phyloP scores from a whole-genome alignment of 2,329 filamentous ascomycete genomes.

The Juglanconis oblonga region DNA sequence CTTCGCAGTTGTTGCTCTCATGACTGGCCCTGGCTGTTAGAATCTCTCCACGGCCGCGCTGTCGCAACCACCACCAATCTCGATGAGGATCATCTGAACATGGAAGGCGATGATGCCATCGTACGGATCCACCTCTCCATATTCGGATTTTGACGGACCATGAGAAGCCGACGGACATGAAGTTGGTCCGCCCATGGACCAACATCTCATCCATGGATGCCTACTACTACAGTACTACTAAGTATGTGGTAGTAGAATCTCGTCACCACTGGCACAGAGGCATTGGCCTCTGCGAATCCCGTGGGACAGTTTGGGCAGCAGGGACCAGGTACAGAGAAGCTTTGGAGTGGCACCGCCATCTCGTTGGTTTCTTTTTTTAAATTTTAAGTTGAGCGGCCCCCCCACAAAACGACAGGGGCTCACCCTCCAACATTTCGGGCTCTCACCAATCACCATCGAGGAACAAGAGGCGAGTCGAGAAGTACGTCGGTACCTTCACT shows the following conservation, averaged over 20 bases:
- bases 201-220: background rate
- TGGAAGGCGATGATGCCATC: background rate
- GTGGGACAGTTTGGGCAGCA: background rate
- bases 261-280: background rate
- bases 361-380: constrained; percentile 20
- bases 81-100: background rate
- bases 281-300: background rate
- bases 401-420: constrained; percentile 1
- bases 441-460: constrained; percentile 10
- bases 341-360: constrained; percentile 18
- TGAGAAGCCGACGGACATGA: background rate
- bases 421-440: constrained; percentile 10
- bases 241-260: background rate
- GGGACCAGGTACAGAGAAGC: background rate
- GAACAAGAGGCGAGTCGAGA: too few species aligned
- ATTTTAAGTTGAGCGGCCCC: constrained; percentile 16
- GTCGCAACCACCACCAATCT: background rate
- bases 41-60: background rate
- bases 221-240: too few species aligned
- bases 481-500: too few species aligned
- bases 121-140: background rate
- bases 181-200: background rate
- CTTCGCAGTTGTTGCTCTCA: background rate
- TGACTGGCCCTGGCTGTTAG: background rate
- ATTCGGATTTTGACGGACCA: background rate